A percentile compares a stretch with the other conserved stretches of the same genome.
Conservation (phyloP, 768 basidiomycete species). For the Suillus occidentalis region DNA sequence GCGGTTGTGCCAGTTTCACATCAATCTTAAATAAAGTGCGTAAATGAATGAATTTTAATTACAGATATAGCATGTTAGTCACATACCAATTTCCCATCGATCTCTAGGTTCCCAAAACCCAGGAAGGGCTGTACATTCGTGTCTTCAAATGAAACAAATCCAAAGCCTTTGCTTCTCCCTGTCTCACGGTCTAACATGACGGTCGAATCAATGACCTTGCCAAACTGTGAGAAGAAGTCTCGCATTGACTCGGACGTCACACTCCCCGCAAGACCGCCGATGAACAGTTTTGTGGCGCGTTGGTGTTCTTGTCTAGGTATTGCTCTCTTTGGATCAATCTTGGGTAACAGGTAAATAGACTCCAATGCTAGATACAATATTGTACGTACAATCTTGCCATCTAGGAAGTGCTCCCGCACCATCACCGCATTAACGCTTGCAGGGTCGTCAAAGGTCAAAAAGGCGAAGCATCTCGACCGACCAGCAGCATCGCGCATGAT, state of each 20-base stretch:
- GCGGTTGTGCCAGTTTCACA: conserved; percentile 93
- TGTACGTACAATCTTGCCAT: conserved; percentile 90
- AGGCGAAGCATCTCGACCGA: conserved; percentile 95
- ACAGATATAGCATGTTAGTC: not conserved
- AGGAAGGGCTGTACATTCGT: conserved; percentile 89
- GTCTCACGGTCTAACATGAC: conserved; percentile 99
- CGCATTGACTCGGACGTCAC: conserved; percentile 95
- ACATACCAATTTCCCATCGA: conserved; percentile 92
- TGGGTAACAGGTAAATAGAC: conserved; percentile 17
- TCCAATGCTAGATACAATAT: conserved; percentile 23
- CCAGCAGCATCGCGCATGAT: conserved; percentile 98
- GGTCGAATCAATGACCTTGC: conserved; percentile 95
- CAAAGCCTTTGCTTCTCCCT: conserved; percentile 93
- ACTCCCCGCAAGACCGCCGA: conserved; percentile 88
- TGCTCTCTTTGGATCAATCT: conserved; percentile 99
- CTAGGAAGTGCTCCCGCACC: conserved; percentile 91
- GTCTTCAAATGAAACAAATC: conserved; percentile 94
- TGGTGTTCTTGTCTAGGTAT: conserved; percentile 96
- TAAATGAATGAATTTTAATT: not conserved
- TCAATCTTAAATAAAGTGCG: conserved; percentile 66
- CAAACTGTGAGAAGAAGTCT: conserved; percentile 91
- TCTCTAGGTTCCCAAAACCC: conserved; percentile 83
- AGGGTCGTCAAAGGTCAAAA: conserved; percentile 93
- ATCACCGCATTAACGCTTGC: conserved; percentile 94
- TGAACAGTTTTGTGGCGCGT: conserved; percentile 91